phyloP scores from a whole-genome alignment of 2,329 filamentous ascomycete genomes.

The Immersiporthe knoxdaviesiana region DNA sequence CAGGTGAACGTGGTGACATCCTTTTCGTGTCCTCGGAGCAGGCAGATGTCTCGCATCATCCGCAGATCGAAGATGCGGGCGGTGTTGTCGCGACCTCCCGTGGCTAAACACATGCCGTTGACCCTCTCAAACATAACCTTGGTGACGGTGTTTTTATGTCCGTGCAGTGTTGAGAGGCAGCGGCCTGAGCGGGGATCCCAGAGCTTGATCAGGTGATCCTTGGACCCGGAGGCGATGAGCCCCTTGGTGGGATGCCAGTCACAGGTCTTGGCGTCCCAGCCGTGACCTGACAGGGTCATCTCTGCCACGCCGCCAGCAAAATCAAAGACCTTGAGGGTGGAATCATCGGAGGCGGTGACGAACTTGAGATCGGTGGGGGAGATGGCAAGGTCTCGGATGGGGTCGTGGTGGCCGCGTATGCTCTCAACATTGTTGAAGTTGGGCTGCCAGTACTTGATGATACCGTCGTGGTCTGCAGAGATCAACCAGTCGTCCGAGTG shows the following conservation, averaged over 20 bases:
- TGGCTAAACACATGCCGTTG: constrained; percentile 83
- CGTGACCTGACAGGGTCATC: constrained; percentile 84
- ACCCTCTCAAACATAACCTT: constrained; percentile 89
- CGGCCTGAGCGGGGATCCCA: constrained; percentile 95
- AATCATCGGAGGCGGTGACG: constrained; percentile 93
- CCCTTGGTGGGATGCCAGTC: constrained; percentile 98
- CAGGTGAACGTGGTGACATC: constrained; percentile 90
- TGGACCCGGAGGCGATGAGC: constrained; percentile 91
- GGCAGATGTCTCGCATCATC: constrained; percentile 97
- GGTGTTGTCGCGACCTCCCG: constrained; percentile 89
- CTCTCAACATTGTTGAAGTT: constrained; percentile 99
- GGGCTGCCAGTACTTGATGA: constrained; percentile 98
- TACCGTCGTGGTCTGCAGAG: constrained; percentile 91
- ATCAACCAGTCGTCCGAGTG: constrained; percentile 97
- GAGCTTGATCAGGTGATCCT: constrained; percentile 95
- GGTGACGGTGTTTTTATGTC: constrained; percentile 96
- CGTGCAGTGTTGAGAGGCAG: constrained; percentile 90
- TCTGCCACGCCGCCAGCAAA: constrained; percentile 87
- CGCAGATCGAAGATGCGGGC: constrained; percentile 92
- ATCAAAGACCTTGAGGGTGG: constrained; percentile 92
- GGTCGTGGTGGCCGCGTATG: constrained; percentile 86
- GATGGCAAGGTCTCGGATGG: constrained; percentile 89
- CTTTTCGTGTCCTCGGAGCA: constrained; percentile 93
- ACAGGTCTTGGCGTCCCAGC: constrained; percentile 95
- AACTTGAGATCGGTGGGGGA: constrained; percentile 95